phyloP scores from a whole-genome alignment of 352 stramenopile genomes.

The Pythium rishiriense region DNA sequence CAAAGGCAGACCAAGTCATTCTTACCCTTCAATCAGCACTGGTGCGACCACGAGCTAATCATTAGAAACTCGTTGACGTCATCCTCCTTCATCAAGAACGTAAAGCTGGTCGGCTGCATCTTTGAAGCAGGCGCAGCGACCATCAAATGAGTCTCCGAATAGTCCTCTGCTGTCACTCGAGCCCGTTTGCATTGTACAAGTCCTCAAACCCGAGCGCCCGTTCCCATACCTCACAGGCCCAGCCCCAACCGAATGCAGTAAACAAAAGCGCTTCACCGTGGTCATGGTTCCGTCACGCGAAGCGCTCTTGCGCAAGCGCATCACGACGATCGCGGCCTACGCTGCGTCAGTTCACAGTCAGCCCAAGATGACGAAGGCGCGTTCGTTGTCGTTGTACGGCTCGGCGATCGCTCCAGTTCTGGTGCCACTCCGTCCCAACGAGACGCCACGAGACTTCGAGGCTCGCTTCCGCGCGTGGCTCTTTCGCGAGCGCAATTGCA shows the following conservation, averaged over 20 bases:
- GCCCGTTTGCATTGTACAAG: too few relatives aligned
- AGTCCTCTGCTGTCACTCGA: too few relatives aligned
- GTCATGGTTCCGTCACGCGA: neutral
- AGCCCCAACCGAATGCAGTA: neutral
- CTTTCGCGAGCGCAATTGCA: constrained; percentile 7
- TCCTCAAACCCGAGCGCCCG: too few relatives aligned
- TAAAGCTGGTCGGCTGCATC: too few relatives aligned
- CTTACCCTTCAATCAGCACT: too few relatives aligned
- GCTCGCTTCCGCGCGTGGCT: constrained; percentile 8
- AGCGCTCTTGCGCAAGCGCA: neutral
- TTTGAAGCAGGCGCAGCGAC: too few relatives aligned
- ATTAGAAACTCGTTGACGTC: too few relatives aligned
- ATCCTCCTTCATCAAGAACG: too few relatives aligned
- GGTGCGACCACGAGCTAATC: too few relatives aligned
- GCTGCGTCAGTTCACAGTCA: neutral
- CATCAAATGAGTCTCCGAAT: too few relatives aligned
- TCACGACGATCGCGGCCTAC: neutral
- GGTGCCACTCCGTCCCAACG: neutral
- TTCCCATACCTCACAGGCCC: too few relatives aligned
- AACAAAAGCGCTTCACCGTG: neutral
- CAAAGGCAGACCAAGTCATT: too few relatives aligned
- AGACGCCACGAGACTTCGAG: neutral
- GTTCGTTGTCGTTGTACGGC: neutral
- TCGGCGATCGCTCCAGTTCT: neutral
- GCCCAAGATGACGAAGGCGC: constrained; percentile 1